Percentiles rank a stretch among this genome's conserved stretches.
Evolutionary conservation across 352 stramenopile genomes (phyloP).

Genomic region (Globisporangium emineosum): DNA sequence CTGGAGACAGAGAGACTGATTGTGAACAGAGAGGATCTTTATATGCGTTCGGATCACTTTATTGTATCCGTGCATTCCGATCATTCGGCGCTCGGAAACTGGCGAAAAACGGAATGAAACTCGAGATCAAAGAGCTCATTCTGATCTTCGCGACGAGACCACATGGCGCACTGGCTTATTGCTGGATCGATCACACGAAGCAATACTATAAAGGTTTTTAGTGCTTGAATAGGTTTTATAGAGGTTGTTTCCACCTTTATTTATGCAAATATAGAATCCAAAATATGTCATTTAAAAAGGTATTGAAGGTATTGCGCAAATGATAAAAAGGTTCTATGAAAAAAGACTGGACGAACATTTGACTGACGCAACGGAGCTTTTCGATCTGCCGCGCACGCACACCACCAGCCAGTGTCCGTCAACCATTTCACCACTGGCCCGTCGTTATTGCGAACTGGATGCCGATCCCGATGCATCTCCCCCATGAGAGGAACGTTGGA

Average conservation of each 20-base stretch:
- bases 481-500: not conserved
- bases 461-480: not conserved
- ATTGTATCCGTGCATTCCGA: not conserved
- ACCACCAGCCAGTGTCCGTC: no score
- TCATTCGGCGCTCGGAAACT: not conserved
- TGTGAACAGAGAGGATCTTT: no score
- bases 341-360: not conserved
- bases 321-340: not conserved
- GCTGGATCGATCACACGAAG: not conserved
- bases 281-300: not conserved
- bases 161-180: not conserved
- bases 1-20: not conserved
- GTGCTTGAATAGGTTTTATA: not conserved
- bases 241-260: not conserved
- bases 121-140: not conserved
- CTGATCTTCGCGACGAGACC: not conserved
- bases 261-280: not conserved
- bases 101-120: not conserved
- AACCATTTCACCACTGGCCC: not conserved
- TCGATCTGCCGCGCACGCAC: not conserved
- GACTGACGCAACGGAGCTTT: not conserved
- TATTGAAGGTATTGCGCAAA: no score
- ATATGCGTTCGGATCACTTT: not conserved
- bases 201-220: not conserved
- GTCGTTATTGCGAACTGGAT: not conserved